Conservation (phyloP, 768 basidiomycete genomes). For the Kwoniella botswanensis region DNA sequence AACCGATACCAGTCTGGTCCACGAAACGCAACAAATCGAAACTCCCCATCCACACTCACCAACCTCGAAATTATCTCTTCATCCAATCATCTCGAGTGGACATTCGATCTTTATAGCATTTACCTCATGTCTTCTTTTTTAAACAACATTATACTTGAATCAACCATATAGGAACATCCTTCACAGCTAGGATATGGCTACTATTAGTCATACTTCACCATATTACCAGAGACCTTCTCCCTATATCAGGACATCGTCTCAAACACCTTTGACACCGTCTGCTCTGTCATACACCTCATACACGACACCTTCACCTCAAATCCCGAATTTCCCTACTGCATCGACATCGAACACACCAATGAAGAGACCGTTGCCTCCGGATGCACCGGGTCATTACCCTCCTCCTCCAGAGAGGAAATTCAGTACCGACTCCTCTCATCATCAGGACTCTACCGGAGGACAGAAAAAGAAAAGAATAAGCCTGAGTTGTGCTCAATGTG, state of each 20-base stretch:
- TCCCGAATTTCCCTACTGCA: slow-evolving; percentile 11
- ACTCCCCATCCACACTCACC: neutral
- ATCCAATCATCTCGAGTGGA: neutral
- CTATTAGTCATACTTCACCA: slow-evolving; percentile 19
- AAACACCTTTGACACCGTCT: slow-evolving; percentile 22
- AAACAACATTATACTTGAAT: neutral
- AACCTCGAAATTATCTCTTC: slow-evolving; percentile 1
- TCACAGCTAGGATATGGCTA: slow-evolving; percentile 13
- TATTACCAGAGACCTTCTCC: slow-evolving; percentile 20
- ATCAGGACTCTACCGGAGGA: slow-evolving; percentile 3
- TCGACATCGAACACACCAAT: slow-evolving; percentile 16
- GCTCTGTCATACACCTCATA: slow-evolving; percentile 15
- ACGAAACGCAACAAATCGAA: slow-evolving; percentile 1
- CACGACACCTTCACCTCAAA: slow-evolving; percentile 23
- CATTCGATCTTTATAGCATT: neutral
- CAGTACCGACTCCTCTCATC: slow-evolving; percentile 28
- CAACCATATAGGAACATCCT: neutral
- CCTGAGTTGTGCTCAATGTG: slow-evolving; percentile 53
- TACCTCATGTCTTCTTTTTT: neutral
- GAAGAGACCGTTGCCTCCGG: slow-evolving; percentile 25
- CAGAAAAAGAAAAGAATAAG: slow-evolving; percentile 53
- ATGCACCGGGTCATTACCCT: slow-evolving; percentile 10
- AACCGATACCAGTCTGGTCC: neutral
- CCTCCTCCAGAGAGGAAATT: slow-evolving; percentile 32
- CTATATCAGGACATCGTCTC: slow-evolving; percentile 19